Evolutionary conservation across 2,329 filamentous ascomycete species (phyloP).

Genomic region (Cadophora luteo-olivacea): DNA sequence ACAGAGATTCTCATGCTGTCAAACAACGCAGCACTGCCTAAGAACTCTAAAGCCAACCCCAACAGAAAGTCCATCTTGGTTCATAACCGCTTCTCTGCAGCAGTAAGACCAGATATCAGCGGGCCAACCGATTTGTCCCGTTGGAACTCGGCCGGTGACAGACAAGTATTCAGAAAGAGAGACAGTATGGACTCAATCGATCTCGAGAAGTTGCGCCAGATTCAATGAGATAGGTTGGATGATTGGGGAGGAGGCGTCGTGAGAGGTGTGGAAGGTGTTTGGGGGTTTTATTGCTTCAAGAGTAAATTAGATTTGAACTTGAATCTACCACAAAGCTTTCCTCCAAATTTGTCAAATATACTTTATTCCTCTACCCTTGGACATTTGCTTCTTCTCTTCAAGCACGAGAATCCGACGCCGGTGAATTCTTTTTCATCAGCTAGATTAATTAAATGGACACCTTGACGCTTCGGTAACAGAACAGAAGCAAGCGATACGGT

Average conservation of each 20-base stretch:
- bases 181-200: constrained; percentile 7
- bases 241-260: neutral
- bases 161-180: neutral
- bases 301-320: constrained; percentile 9
- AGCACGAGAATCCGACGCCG: no score
- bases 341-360: neutral
- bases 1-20: constrained; percentile 18
- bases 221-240: constrained; percentile 9
- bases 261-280: neutral
- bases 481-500: neutral
- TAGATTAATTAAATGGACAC: no score
- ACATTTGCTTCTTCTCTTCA: neutral
- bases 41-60: constrained; percentile 9
- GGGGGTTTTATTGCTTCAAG: constrained; percentile 6
- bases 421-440: no score
- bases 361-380: neutral
- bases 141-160: neutral
- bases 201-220: neutral
- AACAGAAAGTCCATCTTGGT: constrained; percentile 18
- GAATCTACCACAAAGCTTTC: neutral
- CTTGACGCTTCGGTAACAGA: neutral
- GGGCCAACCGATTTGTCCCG: neutral
- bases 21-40: constrained; percentile 14
- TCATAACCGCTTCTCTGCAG: constrained; percentile 7
- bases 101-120: neutral